A percentile compares a stretch with the other conserved stretches of the same genome.
phyloP scores from a whole-genome alignment of 495 filamentous ascomycete genomes.

The Tuber melanosporum region DNA sequence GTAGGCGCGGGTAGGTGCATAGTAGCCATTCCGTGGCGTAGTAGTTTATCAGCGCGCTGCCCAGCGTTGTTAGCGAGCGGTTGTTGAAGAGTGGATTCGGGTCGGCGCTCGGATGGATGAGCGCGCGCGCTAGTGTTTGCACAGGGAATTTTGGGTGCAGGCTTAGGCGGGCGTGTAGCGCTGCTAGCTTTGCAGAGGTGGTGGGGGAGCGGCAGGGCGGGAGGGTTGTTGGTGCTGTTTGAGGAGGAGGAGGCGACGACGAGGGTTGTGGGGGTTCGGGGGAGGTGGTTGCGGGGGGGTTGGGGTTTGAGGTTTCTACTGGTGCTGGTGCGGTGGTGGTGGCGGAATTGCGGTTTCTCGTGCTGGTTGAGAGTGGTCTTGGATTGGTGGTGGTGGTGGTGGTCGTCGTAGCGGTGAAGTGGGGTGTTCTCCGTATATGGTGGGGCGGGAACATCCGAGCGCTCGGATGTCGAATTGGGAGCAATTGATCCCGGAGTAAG shows the following conservation, averaged over 20 bases:
- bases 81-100: slow-evolving; percentile 70
- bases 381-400: not conserved
- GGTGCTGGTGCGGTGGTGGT: not conserved
- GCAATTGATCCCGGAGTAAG: slow-evolving; percentile 30
- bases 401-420: not conserved
- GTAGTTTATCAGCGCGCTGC: slow-evolving; percentile 72
- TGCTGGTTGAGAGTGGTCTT: slow-evolving; percentile 21
- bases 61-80: slow-evolving; percentile 69
- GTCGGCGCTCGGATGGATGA: slow-evolving; percentile 81
- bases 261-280: not conserved
- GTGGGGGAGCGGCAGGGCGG: slow-evolving; percentile 60
- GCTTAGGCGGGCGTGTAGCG: slow-evolving; percentile 83
- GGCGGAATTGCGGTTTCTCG: not conserved
- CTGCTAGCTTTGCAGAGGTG: slow-evolving; percentile 80
- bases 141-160: slow-evolving; percentile 76
- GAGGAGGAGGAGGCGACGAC: not conserved
- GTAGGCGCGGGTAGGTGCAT: slow-evolving; percentile 80
- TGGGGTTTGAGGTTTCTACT: not conserved
- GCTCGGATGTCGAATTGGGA: slow-evolving; percentile 9
- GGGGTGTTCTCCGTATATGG: slow-evolving; percentile 10
- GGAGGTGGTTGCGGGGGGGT: not conserved
- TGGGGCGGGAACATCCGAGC: slow-evolving; percentile 16
- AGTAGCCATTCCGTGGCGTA: slow-evolving; percentile 82
- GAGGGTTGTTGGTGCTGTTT: slow-evolving; percentile 46
- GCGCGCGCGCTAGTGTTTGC: slow-evolving; percentile 73